Conservation (phyloP, 768 basidiomycete species). For the Leccinum longicurvipes region DNA sequence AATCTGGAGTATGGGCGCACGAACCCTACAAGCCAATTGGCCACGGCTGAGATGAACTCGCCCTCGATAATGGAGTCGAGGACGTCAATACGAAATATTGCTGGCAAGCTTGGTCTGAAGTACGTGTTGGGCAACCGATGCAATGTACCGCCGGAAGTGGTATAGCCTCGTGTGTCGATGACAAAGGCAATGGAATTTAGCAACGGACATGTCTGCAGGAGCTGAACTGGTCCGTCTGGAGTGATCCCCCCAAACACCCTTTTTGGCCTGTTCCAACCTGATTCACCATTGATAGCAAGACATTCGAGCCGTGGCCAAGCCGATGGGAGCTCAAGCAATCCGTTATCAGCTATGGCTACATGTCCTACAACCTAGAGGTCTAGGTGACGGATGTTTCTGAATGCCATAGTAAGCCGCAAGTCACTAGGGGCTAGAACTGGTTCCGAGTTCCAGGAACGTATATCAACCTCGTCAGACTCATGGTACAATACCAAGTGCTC, state of each 20-base stretch:
- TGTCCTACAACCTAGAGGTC: neutral
- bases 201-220: neutral
- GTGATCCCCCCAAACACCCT: neutral
- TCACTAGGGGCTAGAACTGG: neutral
- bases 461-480: too few relatives aligned
- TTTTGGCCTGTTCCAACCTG: neutral
- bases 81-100: too few relatives aligned
- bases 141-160: too few relatives aligned
- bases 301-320: neutral
- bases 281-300: neutral
- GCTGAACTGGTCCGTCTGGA: neutral
- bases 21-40: too few relatives aligned
- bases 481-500: too few relatives aligned
- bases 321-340: neutral
- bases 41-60: too few relatives aligned
- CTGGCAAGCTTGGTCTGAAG: too few relatives aligned
- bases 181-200: neutral
- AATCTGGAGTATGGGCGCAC: too few relatives aligned
- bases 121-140: too few relatives aligned
- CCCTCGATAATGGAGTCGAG: too few relatives aligned
- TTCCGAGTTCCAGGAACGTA: too few relatives aligned
- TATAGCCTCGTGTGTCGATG: neutral
- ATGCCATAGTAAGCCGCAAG: neutral
- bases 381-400: neutral
- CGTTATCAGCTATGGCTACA: neutral